Conservation (phyloP, 768 basidiomycete species). For the Asterophora parasitica region DNA sequence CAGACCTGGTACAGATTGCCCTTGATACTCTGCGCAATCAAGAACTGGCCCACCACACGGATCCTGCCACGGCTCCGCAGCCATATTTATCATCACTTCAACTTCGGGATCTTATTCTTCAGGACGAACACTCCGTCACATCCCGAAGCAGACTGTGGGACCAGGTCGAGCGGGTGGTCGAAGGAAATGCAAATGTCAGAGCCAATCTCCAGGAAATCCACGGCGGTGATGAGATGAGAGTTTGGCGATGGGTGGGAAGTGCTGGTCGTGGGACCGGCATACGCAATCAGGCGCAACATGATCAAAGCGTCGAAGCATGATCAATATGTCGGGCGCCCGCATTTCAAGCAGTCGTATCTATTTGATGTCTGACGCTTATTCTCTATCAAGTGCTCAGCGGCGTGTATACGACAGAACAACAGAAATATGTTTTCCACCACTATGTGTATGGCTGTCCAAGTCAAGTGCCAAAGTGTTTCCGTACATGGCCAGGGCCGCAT, state of each 20-base stretch:
- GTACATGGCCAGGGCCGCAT: neutral
- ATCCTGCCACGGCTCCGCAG: conserved; percentile 68
- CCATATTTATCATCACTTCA: conserved; percentile 83
- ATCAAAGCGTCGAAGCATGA: neutral
- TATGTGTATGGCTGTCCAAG: no score
- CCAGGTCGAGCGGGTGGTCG: conserved; percentile 80
- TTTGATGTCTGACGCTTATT: no score
- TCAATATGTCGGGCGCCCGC: no score
- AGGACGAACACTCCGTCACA: conserved; percentile 78
- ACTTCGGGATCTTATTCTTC: no score
- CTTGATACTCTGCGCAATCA: no score
- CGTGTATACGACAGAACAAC: no score
- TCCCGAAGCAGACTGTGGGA: conserved; percentile 73
- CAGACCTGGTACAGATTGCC: conserved; percentile 74
- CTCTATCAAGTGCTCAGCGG: no score
- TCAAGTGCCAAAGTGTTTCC: neutral
- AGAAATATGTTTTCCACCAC: no score
- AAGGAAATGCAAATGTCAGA: conserved; percentile 87
- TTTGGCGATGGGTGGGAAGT: conserved; percentile 87
- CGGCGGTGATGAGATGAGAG: conserved; percentile 83
- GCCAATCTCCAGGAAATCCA: conserved; percentile 78
- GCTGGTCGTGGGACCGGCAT: conserved; percentile 23
- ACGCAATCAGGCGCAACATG: conserved; percentile 5
- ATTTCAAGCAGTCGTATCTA: no score
- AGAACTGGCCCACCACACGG: conserved; percentile 82